Base-by-base conservation (phyloP, 192 early-diverging fungal species). In the Podila horticola region DNA sequence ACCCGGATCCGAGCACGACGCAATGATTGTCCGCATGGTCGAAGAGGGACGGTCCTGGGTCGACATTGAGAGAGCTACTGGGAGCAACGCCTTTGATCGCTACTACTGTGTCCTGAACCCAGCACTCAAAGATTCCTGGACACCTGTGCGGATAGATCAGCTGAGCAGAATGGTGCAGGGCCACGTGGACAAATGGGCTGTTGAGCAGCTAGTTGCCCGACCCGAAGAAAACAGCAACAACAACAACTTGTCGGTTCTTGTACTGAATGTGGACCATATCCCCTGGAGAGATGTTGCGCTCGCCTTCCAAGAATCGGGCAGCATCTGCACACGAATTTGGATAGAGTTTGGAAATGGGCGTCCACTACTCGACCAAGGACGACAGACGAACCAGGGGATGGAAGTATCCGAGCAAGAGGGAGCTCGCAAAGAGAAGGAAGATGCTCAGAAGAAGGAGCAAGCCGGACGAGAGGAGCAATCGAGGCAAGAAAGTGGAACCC, bases 31-130 rank as follows among this genome's bases (percentile, higher is more conserved):
- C 4, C 34, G 45, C 49, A 75, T 75, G 74, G 51, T 75, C 22
- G 30, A 69, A 22, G 34, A 58, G 22, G 66, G 41, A 20, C 22
- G 45, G 4, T 69, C 66, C 13, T 75, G 74, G 74, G 62, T 49
- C 2, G 62, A 75, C 12, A 75, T 75, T 26, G 67, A 75, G 15
- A 29, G 29, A 0, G 31, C 58, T 1, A 51, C 62, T 5, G 74
- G 51, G 1, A 52, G 48, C 1, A 61, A 50, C 12, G 62, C 62
- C n/a, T 75, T 75, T 75, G 74, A 75, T 31, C 74, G 74, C 9
- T 75, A 75, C 30, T 69, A 75, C 29, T 8, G 17, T n/a, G 30
- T 69, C 17, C 57, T 75, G 28, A 66, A 75, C 29, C 74, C 74
- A 8, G 59, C 52, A 1, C 30, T 75, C 7, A 20, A 30, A 5